Evolutionary conservation across 768 basidiomycete species (phyloP), one percentile per base, ranked within the genome.

Genomic region (Lactarius hengduanensis): DNA sequence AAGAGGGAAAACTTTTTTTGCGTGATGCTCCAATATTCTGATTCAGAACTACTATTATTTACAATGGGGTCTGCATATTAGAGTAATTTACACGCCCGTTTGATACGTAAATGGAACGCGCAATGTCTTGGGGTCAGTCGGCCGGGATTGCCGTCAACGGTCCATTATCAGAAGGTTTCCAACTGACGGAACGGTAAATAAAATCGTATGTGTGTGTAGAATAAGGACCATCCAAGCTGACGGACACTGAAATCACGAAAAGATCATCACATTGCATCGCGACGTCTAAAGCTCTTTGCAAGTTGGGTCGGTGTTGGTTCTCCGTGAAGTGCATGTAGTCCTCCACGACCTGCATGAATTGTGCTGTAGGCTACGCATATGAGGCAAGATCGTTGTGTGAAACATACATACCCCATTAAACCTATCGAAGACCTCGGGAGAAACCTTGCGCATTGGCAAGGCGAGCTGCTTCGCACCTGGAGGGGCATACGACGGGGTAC

Each of bases 1-100:
- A 97, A 73, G 96, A 97, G 75, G 78, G 78, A 6, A 82, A 79
- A 71, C 72, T 99, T 66, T 98, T 98, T 75, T 77, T 99, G 69
- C 82, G 84, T 63, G 90, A 96, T 75, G 94, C 96, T 30, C 95
- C 96, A 3, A 90, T 94, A 40, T 96, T 98, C 75, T 94, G 41
- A 59, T 55, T 26, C 43, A 40, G 34, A 45, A 22, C 34, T 36
- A 34, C 26, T 57, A 45, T 18, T n/a, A 34, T 57, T 59, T 62
- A 53, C 38, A 41, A 40, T 20, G 15, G 11, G 38, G 47, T 41
- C n/a, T 62, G 56, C 56, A 62, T 57, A 53, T 57, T 32, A 54
- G 30, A 58, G 56, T 62, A 62, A 47, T 22, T 54, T 59, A 62
- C 41, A 41, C 22, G 50, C 47, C 9, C 58, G 34, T 53, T 57